Base-by-base conservation (phyloP, 2,329 filamentous ascomycete species). In the Ophiostoma sp. region DNA sequence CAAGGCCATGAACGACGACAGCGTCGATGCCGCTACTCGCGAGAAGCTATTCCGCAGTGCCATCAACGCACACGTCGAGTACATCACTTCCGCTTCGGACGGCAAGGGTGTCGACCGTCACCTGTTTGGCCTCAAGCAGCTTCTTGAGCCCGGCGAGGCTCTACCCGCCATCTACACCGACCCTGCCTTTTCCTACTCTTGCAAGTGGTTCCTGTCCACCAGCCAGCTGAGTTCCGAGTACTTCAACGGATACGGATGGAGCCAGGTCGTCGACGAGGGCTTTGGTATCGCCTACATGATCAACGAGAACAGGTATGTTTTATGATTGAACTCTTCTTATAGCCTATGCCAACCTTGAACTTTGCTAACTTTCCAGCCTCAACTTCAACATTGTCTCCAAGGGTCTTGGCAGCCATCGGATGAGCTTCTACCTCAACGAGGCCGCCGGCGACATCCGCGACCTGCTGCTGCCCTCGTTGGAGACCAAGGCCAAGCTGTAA, bases 211-310 rank as follows among this genome's bases (percentile, higher is more conserved):
- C 81, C 84, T 99, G 71, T 94, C 90, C 36, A 93, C 89, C 36
- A 93, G 89, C 72, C 96, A 99, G 83, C 83, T 99, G 79, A 95
- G 91, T 81, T 94, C 90, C 44, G 96, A 99, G 83, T 97, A 92
- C 84, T 99, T 98, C 82, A 99, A 99, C 79, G 95, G 96, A 33
- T 99, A 99, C 80, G 95, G 95, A 65, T 99, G 95, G 95, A 95
- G 91, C 78, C 94, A 99, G 83, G 95, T 99, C 68, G 91, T 98
- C 70, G 94, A 98, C 77, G 92, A 90, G 72, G 95, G 95, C 39
- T 99, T 95, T 81, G 95, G 95, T 74, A 96, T 99, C 78, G 95
- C 95, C 54, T 99, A 99, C 80, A 99, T 99, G 95, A 98, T 99
- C 80, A 70, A 68, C 71, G 71, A 71, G 71, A 73, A 72, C 68